phyloP scores from a whole-genome alignment of 768 basidiomycete genomes.

The Psilocybe tampanensis region DNA sequence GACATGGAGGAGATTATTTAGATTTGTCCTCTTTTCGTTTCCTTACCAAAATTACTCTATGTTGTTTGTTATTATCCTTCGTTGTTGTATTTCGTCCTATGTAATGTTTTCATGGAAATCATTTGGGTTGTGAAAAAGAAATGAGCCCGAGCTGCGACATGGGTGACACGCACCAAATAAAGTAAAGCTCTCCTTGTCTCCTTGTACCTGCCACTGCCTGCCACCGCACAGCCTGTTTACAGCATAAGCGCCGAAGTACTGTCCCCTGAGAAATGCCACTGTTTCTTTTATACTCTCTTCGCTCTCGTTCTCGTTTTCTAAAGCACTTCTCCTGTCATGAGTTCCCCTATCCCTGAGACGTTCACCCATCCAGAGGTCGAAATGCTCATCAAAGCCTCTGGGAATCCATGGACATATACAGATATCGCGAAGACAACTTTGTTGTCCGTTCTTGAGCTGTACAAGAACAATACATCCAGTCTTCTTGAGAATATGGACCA shows the following conservation, averaged over 20 bases:
- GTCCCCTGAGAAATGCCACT: not conserved
- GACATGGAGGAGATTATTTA: slow-evolving; percentile 50
- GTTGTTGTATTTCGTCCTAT: not conserved
- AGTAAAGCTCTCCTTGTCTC: too few relatives aligned
- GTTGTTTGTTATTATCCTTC: not conserved
- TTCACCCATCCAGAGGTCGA: slow-evolving; percentile 13
- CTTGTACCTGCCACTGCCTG: not conserved
- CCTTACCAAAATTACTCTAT: slow-evolving; percentile 1
- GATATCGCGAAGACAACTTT: not conserved
- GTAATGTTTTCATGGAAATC: too few relatives aligned
- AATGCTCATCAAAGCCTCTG: slow-evolving; percentile 2
- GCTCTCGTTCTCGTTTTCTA: not conserved
- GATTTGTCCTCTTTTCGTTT: not conserved
- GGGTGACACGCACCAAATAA: too few relatives aligned
- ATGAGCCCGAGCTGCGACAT: too few relatives aligned
- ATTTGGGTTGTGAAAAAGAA: too few relatives aligned
- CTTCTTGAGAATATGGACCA: not conserved
- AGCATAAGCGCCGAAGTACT: not conserved
- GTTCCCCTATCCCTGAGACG: not conserved
- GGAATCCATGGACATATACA: not conserved
- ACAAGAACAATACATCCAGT: not conserved
- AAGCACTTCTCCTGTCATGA: not conserved
- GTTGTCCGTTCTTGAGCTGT: slow-evolving; percentile 6
- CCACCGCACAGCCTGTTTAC: not conserved
- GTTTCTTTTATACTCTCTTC: not conserved